Evolutionary conservation across 2,329 filamentous ascomycete genomes (phyloP), one percentile per base, ranked within the genome.

Genomic region (Sphaceloma murrayae): DNA sequence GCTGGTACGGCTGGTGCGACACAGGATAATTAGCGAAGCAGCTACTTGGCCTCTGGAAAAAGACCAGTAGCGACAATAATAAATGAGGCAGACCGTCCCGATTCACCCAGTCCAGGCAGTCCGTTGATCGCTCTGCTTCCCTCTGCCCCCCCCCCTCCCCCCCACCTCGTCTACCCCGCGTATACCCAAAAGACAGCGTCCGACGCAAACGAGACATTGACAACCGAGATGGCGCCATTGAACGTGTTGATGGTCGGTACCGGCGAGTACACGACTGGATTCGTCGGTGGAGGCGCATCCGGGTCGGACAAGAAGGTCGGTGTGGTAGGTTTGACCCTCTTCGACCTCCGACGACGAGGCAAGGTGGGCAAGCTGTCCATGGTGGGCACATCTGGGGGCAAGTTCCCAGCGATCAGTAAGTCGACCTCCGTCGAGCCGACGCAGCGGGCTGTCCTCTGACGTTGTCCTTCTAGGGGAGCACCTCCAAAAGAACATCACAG

Each of bases 251-350:
- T 72, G 68, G 67, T 94, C 48, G 88, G 88, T 52, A 94, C 88
- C 8, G 89, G 88, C 58, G 88, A 95, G 73, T 95, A 95, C 73
- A 95, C 89, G 56, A 95, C 89, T 32, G 88, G 88, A 47, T 95
- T 91, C 55, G 87, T 94, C 46, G 86, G 85, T 47, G 80, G 79
- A 49, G 82, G 81, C 48, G 82, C 80, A 42, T 94, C 86, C 3
- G 80, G 76, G 8, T 94, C 86, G 39, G 89, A 95, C 72, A 95
- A 95, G 70, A 95, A 95, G 65, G 83, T 95, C 39, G 88, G 89
- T 47, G 89, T 95, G 7, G 88, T 95, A 13, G 88, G 85, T 30
- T 68, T 95, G 61, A 89, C 85, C 17, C 71, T 94, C 53, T 94
- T 94, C 62, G 88, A 94, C 62, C 72, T 95, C 52, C 79, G 88